Percentiles rank a stretch among this genome's conserved stretches.
These are phyloP conservation scores for Aspergillus olivimuriae DNA, from an alignment of 495 filamentous ascomycete species.

Conservation along the genomic window DNA sequence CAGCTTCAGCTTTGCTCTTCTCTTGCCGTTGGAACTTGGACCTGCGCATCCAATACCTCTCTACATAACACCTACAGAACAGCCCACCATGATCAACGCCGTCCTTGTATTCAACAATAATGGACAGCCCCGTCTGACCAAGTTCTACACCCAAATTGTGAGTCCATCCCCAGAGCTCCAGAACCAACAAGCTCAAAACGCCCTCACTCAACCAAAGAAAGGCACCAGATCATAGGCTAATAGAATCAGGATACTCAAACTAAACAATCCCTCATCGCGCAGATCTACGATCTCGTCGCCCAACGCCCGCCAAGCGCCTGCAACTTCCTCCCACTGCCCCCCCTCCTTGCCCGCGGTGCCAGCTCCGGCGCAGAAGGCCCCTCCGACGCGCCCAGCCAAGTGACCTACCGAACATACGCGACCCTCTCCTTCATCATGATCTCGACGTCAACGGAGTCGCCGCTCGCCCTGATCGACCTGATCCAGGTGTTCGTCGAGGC, in stretches of 20 bases:
- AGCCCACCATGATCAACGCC: slow-evolving; percentile 83
- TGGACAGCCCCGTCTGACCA: slow-evolving; percentile 91
- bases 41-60: neutral
- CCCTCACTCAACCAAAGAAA: neutral
- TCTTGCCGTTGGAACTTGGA: neutral
- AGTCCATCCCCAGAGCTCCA: slow-evolving; percentile 15
- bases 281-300: slow-evolving; percentile 96
- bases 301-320: slow-evolving; percentile 82
- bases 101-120: slow-evolving; percentile 98
- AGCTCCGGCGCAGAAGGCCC: slow-evolving; percentile 51
- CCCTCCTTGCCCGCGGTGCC: slow-evolving; percentile 58
- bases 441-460: slow-evolving; percentile 92
- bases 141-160: slow-evolving; percentile 98
- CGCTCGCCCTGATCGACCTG: slow-evolving; percentile 88
- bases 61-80: neutral
- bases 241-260: slow-evolving; percentile 75
- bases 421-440: slow-evolving; percentile 99
- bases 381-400: slow-evolving; percentile 85
- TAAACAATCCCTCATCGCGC: slow-evolving; percentile 90
- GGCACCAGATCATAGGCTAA: slow-evolving; percentile 1
- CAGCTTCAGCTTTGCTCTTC: too few relatives aligned
- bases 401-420: slow-evolving; percentile 97
- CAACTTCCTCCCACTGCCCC: slow-evolving; percentile 88
- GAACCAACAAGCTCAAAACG: neutral
- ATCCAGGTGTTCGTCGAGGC: slow-evolving; percentile 98